Evolutionary conservation across 2,329 filamentous ascomycete genomes (phyloP), one percentile per base, ranked within the genome.

Genomic region (Lecanosticta acicola): DNA sequence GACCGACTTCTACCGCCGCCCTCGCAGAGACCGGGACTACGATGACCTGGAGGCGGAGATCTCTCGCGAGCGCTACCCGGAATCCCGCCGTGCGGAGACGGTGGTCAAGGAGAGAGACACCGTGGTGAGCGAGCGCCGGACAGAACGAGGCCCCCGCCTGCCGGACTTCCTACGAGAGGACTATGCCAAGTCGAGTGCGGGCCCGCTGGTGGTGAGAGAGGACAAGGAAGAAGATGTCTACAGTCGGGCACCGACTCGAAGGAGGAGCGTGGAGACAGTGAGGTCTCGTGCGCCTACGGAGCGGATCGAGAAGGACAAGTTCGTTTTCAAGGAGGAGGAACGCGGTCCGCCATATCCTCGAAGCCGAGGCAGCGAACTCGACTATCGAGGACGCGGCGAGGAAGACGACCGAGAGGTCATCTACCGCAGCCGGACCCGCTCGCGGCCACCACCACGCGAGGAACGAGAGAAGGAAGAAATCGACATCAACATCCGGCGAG

Each of bases 131-230:
- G 58, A 61, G 32, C 60, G 63, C 17, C 63, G 54, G 56, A 59
- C 42, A 17, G 62, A 69, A 36, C 66, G 71, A 9, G 66, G 66
- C 20, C 67, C 69, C 40, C 67, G 69, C 39, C 63, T 66, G 45
- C 73, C 72, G 41, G 72, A 75, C 55, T 75, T 75, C 58, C 63
- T 76, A 46, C 66, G 71, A 37, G 72, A 75, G 46, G 71, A 74
- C 57, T 74, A 74, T 58, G 64, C 69, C 44, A 65, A 65, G 39
- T 47, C 45, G 16, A 61, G 58, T 50, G 60, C 73, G 53, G 63
- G 75, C 56, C 56, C 69, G 52, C 44, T 74, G 63, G 63, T 78
- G 59, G 58, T 75, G 41, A 68, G 70, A 16, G 69, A 70, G 13
- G 66, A 71, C 32, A 62, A 68, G 37, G 64, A 68, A 13, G 43